phyloP scores from a whole-genome alignment of 495 filamentous ascomycete genomes.

The Podospora pseudopauciseta region DNA sequence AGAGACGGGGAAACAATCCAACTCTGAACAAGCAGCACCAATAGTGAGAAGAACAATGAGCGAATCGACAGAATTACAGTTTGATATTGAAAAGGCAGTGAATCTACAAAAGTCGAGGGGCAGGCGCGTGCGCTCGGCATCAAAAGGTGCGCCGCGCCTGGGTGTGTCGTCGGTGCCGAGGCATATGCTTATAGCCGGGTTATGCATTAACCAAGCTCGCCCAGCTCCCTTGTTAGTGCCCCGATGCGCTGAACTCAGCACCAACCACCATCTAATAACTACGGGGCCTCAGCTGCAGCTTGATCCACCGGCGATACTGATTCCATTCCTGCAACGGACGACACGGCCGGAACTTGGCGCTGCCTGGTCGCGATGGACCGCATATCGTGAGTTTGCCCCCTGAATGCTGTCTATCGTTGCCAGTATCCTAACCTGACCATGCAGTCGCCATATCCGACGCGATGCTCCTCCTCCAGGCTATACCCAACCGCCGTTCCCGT shows the following conservation, averaged over 20 bases:
- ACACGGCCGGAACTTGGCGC: not conserved
- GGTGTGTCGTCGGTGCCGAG: slow-evolving; percentile 4
- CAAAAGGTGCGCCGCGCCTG: not conserved
- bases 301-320: not conserved
- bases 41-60: not conserved
- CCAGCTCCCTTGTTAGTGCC: not conserved
- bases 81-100: not conserved
- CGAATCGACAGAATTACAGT: not conserved
- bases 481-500: slow-evolving; percentile 73
- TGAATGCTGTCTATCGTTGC: not conserved
- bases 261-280: not conserved
- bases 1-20: not conserved
- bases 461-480: slow-evolving; percentile 63
- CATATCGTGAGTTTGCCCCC: slow-evolving; percentile 18
- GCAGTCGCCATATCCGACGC: slow-evolving; percentile 20
- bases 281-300: not conserved
- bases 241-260: not conserved
- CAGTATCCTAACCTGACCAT: slow-evolving; percentile 5
- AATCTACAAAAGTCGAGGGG: not conserved
- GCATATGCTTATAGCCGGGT: slow-evolving; percentile 4
- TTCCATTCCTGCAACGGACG: not conserved
- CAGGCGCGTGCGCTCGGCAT: not conserved
- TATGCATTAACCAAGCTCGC: slow-evolving; percentile 7
- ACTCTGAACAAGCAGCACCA: not conserved
- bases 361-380: slow-evolving; percentile 14